A percentile compares a stretch with the other conserved stretches of the same genome.
These are phyloP conservation scores for Ganoderma sinense DNA, from an alignment of 1,284 basidiomycete genomes.

Conservation along the genomic window DNA sequence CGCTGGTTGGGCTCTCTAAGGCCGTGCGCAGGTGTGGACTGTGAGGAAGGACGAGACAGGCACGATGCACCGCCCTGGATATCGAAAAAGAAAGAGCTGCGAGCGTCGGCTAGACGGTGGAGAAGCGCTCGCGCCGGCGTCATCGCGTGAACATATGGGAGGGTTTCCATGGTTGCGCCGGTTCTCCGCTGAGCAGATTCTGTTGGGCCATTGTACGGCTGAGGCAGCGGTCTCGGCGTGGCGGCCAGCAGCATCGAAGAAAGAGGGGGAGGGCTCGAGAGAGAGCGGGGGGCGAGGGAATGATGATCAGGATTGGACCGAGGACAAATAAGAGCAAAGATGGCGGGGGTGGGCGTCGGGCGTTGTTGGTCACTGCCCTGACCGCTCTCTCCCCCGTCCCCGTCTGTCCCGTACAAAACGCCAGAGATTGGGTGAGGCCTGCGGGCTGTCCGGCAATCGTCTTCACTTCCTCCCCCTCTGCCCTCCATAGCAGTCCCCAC, in stretches of 20 bases:
- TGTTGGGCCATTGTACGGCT: constrained; percentile 1
- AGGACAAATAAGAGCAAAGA: constrained; percentile 20
- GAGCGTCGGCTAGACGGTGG: not conserved
- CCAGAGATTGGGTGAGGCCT: constrained; percentile 12
- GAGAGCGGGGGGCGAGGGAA: not conserved
- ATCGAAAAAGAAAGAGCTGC: not conserved
- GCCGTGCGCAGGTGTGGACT: not conserved
- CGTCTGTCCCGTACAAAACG: constrained; percentile 13
- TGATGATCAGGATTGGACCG: constrained; percentile 22
- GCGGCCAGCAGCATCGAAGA: not conserved
- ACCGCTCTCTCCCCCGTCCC: constrained; percentile 5
- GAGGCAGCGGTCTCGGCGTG: not conserved
- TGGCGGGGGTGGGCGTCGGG: not conserved
- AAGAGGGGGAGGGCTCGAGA: not conserved
- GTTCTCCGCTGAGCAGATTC: not conserved
- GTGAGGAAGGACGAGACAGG: not conserved
- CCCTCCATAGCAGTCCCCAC: constrained; percentile 38
- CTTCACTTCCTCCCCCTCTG: constrained; percentile 25
- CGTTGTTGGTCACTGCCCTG: not conserved
- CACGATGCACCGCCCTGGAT: not conserved
- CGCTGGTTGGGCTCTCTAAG: not conserved
- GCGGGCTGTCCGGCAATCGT: constrained; percentile 25
- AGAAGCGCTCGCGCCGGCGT: not conserved
- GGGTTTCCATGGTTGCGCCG: constrained; percentile 18
- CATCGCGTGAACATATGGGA: not conserved